Conservation (phyloP, 768 basidiomycete species). For the Lactarius tabidus region DNA sequence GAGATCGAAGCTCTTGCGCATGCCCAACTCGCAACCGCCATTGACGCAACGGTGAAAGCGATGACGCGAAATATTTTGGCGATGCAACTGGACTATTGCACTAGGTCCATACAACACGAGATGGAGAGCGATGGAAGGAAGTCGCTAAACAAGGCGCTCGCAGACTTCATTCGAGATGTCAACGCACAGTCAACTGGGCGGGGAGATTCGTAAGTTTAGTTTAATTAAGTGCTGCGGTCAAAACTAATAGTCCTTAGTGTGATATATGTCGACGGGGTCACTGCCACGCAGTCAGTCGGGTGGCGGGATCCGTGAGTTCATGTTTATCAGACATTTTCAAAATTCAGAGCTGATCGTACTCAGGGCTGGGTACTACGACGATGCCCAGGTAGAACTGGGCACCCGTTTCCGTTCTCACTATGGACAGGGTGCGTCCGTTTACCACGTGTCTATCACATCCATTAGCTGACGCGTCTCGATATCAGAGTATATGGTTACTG, state of each 20-base stretch:
- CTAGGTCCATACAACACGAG: constrained; percentile 11
- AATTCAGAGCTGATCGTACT: neutral
- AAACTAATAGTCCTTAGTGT: neutral
- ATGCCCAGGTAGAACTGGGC: neutral
- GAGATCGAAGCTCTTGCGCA: constrained; percentile 1
- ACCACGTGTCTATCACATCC: no score
- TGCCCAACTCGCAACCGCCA: constrained; percentile 2
- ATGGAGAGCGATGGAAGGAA: constrained; percentile 5
- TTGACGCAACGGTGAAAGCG: constrained; percentile 12
- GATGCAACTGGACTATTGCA: constrained; percentile 16
- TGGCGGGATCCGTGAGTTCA: constrained; percentile 2
- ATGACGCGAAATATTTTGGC: constrained; percentile 3
- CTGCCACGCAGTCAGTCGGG: neutral
- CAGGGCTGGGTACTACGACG: neutral
- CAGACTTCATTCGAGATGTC: constrained; percentile 12
- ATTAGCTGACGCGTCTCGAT: neutral
- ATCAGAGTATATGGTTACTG: constrained; percentile 16
- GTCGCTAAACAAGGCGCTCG: neutral
- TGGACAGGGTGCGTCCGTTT: constrained; percentile 9
- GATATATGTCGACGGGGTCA: constrained; percentile 2
- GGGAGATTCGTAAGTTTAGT: constrained; percentile 11
- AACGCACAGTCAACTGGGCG: neutral
- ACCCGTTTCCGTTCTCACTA: neutral
- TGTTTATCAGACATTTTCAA: neutral
- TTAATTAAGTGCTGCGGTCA: neutral